Base-by-base conservation (phyloP, 805 yeast genomes). In the Starmerella potacharoeniae region DNA sequence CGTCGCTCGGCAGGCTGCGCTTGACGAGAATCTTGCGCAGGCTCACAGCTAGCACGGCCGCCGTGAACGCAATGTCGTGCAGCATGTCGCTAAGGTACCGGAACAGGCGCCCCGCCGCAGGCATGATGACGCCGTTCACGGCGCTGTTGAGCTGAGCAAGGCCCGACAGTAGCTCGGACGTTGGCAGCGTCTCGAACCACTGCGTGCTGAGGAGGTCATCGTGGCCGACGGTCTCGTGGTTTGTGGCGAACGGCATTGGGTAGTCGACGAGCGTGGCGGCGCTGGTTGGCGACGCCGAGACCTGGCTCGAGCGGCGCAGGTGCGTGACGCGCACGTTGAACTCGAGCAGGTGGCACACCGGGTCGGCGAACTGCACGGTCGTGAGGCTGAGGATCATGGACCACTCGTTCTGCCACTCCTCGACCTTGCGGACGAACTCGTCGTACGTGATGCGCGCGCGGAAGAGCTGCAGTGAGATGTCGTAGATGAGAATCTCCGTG, bases 11-110 rank as follows among this genome's bases (percentile, higher is more conserved):
- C 7, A 17, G 34, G 11, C 33, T 44, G 33, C 36, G 14, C 16
- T 16, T 42, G 17, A 30, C 16, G 14, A 49, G 7, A 22, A 52
- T 39, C 6, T 17, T 28, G 34, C 45, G n/a, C 14, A 54, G 36
- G 11, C 28, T 39, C 29, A 51, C n/a, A 10, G 58, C 47, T 43
- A 57, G 39, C 28, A 57, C 51, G 36, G 49, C 53, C 30, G 56
- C 52, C 48, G 59, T 62, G 33, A 63, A 61, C 1, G 69, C 71
- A 28, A 57, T 54, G 55, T 82, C 74, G 64, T 80, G 86, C 44
- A 84, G 72, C 68, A 82, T 86, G 69, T 84, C 90, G 11, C 86
- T 80, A n/a, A 84, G 72, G 62, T 78, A 80, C 0, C 84, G 82
- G 68, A 84, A 84, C 62, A 79, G 80, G 5, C 79, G 73, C 62